Conservation (phyloP, 2,329 filamentous ascomycete species). For the Chaetomium sp. region DNA sequence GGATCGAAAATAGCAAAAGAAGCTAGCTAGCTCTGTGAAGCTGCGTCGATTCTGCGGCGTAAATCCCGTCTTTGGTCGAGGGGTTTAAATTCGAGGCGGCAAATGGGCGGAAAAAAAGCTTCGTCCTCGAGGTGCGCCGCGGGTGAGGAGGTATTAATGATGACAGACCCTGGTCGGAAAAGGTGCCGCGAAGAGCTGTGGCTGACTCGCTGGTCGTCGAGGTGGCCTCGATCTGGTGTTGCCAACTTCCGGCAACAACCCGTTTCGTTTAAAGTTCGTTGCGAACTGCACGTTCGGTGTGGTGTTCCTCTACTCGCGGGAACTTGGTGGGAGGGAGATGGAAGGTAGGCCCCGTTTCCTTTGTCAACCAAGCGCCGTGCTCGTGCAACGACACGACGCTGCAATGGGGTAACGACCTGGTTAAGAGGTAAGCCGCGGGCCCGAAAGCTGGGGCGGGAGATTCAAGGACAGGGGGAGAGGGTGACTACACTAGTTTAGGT, state of each 20-base stretch:
- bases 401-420: slow-evolving; percentile 4
- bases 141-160: not conserved
- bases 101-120: not conserved
- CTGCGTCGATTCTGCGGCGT: not conserved
- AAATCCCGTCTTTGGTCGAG: not conserved
- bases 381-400: slow-evolving; percentile 8
- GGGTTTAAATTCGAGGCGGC: not conserved
- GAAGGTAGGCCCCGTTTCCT: slow-evolving; percentile 6
- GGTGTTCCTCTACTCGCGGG: not conserved
- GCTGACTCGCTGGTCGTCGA: not conserved
- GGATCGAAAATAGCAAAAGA: slow-evolving; percentile 9
- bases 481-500: no score
- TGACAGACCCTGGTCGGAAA: not conserved
- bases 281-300: slow-evolving; percentile 2
- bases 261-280: not conserved
- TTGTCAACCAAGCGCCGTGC: slow-evolving; percentile 15
- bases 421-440: slow-evolving; percentile 1
- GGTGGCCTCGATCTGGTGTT: not conserved
- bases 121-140: not conserved
- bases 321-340: slow-evolving; percentile 11
- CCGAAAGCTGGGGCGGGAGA: slow-evolving; percentile 20
- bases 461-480: slow-evolving; percentile 18
- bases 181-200: not conserved
- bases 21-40: not conserved
- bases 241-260: not conserved